Conservation (phyloP, 2,329 filamentous ascomycete genomes). For the Trichoderma koningii region DNA sequence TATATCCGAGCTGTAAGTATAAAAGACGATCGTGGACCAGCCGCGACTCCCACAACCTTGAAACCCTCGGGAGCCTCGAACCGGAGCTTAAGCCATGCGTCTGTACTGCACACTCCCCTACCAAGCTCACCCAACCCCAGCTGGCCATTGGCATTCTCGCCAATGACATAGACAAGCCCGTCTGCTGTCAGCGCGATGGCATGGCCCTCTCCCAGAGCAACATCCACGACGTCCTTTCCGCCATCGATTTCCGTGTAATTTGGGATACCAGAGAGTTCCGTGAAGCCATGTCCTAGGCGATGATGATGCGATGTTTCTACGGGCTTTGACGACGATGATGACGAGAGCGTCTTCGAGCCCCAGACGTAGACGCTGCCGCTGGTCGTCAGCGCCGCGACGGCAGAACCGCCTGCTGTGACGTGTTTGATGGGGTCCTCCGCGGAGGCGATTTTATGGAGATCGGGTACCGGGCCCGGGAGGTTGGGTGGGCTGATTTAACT, state of each 20-base stretch:
- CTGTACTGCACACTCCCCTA: conserved; percentile 22
- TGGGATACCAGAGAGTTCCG: conserved; percentile 40
- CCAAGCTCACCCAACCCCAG: conserved; percentile 48
- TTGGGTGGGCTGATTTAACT: conserved; percentile 46
- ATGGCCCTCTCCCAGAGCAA: conserved; percentile 61
- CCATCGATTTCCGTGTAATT: conserved; percentile 50
- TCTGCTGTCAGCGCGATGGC: conserved; percentile 56
- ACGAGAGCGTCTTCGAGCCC: conserved; percentile 46
- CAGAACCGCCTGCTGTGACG: conserved; percentile 59
- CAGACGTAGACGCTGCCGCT: conserved; percentile 62
- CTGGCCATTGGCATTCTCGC: conserved; percentile 61
- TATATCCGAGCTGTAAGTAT: conserved; percentile 42
- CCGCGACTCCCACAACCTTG: conserved; percentile 47
- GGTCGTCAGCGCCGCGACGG: conserved; percentile 58
- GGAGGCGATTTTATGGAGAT: conserved; percentile 50
- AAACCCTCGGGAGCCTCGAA: conserved; percentile 36
- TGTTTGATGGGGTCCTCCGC: conserved; percentile 52
- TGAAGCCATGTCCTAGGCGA: conserved; percentile 40
- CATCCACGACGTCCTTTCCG: conserved; percentile 56
- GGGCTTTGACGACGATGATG: neutral
- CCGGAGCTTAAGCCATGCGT: conserved; percentile 43
- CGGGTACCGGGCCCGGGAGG: conserved; percentile 49
- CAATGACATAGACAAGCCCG: conserved; percentile 56
- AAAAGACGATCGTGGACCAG: conserved; percentile 54
- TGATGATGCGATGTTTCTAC: conserved; percentile 29